phyloP scores from a whole-genome alignment of 495 filamentous ascomycete species.

The Thermothielavioides terrestris region DNA sequence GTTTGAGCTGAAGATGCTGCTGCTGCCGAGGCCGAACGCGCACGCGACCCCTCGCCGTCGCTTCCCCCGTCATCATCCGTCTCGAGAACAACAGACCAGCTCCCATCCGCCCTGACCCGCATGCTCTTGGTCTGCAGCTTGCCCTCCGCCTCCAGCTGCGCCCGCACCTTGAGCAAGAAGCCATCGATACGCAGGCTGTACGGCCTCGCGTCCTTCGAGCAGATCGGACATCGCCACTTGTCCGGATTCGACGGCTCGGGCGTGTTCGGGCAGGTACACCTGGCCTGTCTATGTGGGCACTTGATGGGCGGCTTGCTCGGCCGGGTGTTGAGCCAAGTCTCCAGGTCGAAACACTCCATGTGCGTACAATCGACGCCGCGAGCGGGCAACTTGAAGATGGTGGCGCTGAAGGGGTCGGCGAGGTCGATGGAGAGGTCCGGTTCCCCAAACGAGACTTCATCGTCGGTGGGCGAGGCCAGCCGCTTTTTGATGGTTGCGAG shows the following conservation, averaged over 20 bases:
- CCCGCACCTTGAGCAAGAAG: constrained; percentile 55
- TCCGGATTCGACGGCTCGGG: constrained; percentile 52
- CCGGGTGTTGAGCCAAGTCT: constrained; percentile 64
- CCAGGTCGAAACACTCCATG: constrained; percentile 80
- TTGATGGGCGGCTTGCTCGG: constrained; percentile 34
- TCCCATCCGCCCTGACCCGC: constrained; percentile 47
- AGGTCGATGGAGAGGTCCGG: constrained; percentile 61
- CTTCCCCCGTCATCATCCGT: constrained; percentile 20
- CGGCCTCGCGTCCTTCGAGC: constrained; percentile 63
- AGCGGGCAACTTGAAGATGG: constrained; percentile 61
- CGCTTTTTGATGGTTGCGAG: constrained; percentile 43
- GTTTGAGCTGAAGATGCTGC: too few species aligned
- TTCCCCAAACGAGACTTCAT: constrained; percentile 61
- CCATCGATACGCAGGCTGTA: constrained; percentile 57
- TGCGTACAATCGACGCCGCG: constrained; percentile 55
- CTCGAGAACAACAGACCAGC: constrained; percentile 42
- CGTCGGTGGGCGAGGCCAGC: constrained; percentile 32
- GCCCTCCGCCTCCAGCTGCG: constrained; percentile 35
- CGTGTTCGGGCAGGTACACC: constrained; percentile 25
- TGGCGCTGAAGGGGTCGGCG: constrained; percentile 63
- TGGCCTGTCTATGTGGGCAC: constrained; percentile 14
- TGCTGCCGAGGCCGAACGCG: background rate
- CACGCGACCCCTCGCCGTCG: constrained; percentile 12
- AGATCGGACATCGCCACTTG: constrained; percentile 77
- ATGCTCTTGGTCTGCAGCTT: constrained; percentile 48